These are phyloP conservation scores for Obelidium mucronatum DNA, from an alignment of 192 early-diverging fungal genomes.

Conservation along the genomic window DNA sequence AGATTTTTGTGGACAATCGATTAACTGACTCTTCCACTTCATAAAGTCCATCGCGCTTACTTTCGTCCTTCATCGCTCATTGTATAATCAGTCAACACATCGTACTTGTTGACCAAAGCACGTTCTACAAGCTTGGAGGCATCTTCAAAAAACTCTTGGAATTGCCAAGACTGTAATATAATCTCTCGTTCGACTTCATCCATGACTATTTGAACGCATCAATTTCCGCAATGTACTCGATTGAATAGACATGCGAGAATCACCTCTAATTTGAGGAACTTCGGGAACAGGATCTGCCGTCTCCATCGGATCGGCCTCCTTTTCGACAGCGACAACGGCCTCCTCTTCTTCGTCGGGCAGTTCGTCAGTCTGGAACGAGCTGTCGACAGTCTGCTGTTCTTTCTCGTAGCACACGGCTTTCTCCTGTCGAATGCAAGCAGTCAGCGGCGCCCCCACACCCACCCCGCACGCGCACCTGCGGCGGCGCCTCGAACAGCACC, in stretches of 20 bases:
- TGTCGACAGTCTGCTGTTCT: conserved; percentile 65
- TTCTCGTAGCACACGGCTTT: conserved; percentile 90
- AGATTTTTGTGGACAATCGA: no score
- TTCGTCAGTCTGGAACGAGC: conserved; percentile 43
- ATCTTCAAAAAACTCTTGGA: conserved; percentile 86
- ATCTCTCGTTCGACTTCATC: conserved; percentile 82
- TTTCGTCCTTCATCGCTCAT: conserved; percentile 26
- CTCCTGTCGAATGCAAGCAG: conserved; percentile 51
- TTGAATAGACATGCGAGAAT: no score
- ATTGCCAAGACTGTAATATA: conserved; percentile 79
- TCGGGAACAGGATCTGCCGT: background rate
- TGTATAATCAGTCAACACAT: conserved; percentile 93
- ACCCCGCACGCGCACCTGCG: conserved; percentile 62
- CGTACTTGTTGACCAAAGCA: conserved; percentile 86
- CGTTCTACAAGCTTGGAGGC: conserved; percentile 90
- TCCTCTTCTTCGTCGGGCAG: conserved; percentile 48
- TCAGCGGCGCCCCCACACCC: conserved; percentile 1
- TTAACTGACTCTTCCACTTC: background rate
- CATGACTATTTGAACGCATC: conserved; percentile 61
- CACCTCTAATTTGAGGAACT: conserved; percentile 23
- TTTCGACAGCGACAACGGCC: conserved; percentile 45
- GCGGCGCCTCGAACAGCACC: conserved; percentile 86
- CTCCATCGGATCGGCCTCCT: conserved; percentile 46
- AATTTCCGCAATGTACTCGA: no score
- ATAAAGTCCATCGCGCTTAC: background rate